phyloP scores from a whole-genome alignment of 129 eudicot genomes.

The Flaveria robusta region DNA sequence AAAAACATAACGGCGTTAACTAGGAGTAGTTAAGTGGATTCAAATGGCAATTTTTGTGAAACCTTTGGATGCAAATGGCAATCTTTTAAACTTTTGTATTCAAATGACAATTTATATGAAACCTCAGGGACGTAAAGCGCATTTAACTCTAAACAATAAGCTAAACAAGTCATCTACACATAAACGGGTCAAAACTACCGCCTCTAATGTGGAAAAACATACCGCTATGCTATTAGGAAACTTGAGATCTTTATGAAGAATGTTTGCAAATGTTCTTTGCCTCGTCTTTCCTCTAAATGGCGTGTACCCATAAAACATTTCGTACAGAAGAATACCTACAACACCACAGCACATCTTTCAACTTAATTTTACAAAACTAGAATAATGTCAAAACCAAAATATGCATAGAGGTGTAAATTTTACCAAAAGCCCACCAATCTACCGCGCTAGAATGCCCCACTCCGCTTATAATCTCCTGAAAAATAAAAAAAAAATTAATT shows the following conservation, averaged over 20 bases:
- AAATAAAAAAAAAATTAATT: too few relatives aligned
- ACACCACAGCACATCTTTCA: conserved; percentile 13
- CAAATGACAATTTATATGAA: too few relatives aligned
- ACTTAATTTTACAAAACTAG: neutral
- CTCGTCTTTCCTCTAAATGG: conserved; percentile 99
- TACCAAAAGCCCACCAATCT: conserved; percentile 99
- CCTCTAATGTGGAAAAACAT: conserved; percentile 18
- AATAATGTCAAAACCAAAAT: neutral
- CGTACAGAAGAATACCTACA: conserved; percentile 83
- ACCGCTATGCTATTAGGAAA: conserved; percentile 82
- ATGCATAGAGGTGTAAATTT: neutral
- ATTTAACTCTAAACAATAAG: too few relatives aligned
- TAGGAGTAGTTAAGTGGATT: too few relatives aligned
- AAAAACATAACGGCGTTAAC: too few relatives aligned
- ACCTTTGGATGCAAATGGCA: too few relatives aligned
- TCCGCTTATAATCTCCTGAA: conserved; percentile 89
- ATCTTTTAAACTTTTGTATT: too few relatives aligned
- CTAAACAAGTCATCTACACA: neutral
- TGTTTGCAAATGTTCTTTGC: conserved; percentile 92
- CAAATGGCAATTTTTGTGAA: too few relatives aligned
- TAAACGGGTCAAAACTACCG: neutral
- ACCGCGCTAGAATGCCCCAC: conserved; percentile 98
- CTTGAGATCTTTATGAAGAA: conserved; percentile 84
- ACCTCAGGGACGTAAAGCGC: too few relatives aligned
- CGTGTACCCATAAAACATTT: conserved; percentile 91